Evolutionary conservation across 2,329 filamentous ascomycete species (phyloP).

Genomic region (Hymenoscyphus occultus): DNA sequence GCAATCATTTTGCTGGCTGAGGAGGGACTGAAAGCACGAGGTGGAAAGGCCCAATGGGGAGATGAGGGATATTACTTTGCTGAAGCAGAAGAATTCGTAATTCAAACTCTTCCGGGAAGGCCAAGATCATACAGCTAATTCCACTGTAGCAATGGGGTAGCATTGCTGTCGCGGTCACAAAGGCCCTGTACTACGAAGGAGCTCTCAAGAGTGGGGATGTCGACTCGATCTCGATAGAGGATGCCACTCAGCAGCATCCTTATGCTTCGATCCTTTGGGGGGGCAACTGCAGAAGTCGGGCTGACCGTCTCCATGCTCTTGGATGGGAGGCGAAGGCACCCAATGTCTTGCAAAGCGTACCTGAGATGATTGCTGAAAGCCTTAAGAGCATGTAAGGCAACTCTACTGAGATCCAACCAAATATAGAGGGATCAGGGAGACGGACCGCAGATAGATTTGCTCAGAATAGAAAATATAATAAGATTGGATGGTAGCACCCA

Average conservation of each 20-base stretch:
- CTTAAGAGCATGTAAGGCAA: slow-evolving; percentile 15
- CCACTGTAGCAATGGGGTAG: slow-evolving; percentile 48
- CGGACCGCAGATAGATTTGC: not conserved
- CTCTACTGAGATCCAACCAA: not conserved
- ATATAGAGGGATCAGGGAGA: not conserved
- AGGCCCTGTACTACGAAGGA: slow-evolving; percentile 47
- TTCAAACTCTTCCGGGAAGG: not conserved
- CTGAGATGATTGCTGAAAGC: slow-evolving; percentile 27
- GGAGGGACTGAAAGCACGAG: slow-evolving; percentile 45
- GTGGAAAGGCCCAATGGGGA: slow-evolving; percentile 48
- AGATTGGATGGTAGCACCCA: not conserved
- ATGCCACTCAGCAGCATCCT: slow-evolving; percentile 27
- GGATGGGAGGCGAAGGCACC: slow-evolving; percentile 27
- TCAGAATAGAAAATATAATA: not conserved
- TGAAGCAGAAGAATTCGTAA: slow-evolving; percentile 47
- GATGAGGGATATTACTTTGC: slow-evolving; percentile 55
- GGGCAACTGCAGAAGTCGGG: slow-evolving; percentile 28
- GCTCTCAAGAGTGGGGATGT: slow-evolving; percentile 37
- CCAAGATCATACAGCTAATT: not conserved
- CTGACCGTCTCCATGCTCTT: slow-evolving; percentile 24
- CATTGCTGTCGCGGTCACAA: slow-evolving; percentile 43
- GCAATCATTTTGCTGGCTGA: slow-evolving; percentile 52
- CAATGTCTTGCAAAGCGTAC: slow-evolving; percentile 23
- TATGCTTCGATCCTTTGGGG: slow-evolving; percentile 33
- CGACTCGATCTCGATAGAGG: slow-evolving; percentile 26